Conservation (phyloP, 345 rosid species). For the Linum lewisii region DNA sequence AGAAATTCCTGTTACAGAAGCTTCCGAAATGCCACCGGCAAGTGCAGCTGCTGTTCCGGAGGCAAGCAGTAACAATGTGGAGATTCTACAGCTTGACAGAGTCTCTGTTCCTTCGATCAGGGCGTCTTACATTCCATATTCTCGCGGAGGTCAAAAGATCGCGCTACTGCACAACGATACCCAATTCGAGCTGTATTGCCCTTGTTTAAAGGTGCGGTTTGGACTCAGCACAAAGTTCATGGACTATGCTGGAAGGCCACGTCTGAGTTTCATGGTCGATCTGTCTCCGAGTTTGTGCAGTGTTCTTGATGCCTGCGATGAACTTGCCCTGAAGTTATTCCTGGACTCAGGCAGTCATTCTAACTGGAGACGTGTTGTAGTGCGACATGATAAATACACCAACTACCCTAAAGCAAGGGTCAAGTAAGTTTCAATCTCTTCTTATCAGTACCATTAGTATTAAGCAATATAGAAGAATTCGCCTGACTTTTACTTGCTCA, state of each 20-base stretch:
- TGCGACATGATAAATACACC: conserved; percentile 23
- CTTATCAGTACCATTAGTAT: background rate
- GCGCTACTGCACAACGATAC: background rate
- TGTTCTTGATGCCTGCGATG: conserved; percentile 7
- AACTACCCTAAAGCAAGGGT: conserved; percentile 49
- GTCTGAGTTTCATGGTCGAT: conserved; percentile 5
- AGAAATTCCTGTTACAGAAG: conserved; percentile 29
- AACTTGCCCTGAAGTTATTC: background rate
- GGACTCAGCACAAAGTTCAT: conserved; percentile 4
- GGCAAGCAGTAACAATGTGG: conserved; percentile 31
- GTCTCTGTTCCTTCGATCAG: conserved; percentile 39
- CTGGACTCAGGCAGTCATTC: conserved; percentile 11
- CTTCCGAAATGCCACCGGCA: conserved; percentile 20
- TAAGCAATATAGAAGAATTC: too few species aligned
- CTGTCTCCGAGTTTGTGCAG: conserved; percentile 2
- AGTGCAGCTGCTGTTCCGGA: conserved; percentile 26
- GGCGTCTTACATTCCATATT: conserved; percentile 39
- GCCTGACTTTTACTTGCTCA: background rate
- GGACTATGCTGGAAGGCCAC: conserved; percentile 3
- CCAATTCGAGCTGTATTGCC: background rate
- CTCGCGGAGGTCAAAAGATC: conserved; percentile 31
- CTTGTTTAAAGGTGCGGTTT: conserved; percentile 5
- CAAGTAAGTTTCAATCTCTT: conserved; percentile 42
- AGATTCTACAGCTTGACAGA: conserved; percentile 42
- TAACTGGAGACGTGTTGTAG: conserved; percentile 53